These are phyloP conservation scores for Teratosphaeria epicoccoides DNA, from an alignment of 2,329 filamentous ascomycete genomes.

Conservation along the genomic window DNA sequence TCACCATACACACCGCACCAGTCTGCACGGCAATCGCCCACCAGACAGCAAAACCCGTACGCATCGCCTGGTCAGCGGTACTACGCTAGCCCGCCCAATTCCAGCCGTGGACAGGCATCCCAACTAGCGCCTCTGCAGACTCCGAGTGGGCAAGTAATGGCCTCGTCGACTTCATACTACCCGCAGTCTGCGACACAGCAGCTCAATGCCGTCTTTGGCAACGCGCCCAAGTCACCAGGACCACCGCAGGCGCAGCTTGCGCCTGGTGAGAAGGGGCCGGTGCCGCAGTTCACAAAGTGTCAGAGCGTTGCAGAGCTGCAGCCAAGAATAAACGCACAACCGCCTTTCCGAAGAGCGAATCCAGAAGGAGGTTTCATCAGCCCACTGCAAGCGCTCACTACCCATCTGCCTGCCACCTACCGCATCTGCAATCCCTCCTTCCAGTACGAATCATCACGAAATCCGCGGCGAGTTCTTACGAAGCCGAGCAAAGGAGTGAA, in stretches of 20 bases:
- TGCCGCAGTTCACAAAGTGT: constrained; percentile 80
- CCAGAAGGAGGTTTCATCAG: constrained; percentile 98
- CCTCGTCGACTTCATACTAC: constrained; percentile 47
- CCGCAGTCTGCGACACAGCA: constrained; percentile 58
- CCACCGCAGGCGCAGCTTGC: constrained; percentile 30
- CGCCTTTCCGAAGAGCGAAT: constrained; percentile 82
- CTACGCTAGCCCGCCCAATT: constrained; percentile 44
- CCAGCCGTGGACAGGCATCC: constrained; percentile 42
- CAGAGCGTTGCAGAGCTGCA: constrained; percentile 62
- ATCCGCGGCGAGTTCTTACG: constrained; percentile 87
- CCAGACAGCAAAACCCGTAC: constrained; percentile 50
- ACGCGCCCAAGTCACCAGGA: constrained; percentile 36
- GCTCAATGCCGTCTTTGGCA: constrained; percentile 56
- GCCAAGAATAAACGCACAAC: constrained; percentile 76
- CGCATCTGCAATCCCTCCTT: constrained; percentile 96
- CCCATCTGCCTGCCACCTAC: constrained; percentile 87
- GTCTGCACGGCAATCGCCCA: constrained; percentile 62
- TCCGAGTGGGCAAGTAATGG: constrained; percentile 33
- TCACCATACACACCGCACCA: constrained; percentile 33
- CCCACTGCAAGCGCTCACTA: constrained; percentile 88
- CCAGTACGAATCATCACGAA: constrained; percentile 97
- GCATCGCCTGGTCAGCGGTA: constrained; percentile 41
- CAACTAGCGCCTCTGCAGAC: constrained; percentile 67
- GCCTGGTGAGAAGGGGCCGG: constrained; percentile 48
- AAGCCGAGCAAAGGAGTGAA: constrained; percentile 98